Evolutionary conservation across 768 basidiomycete genomes (phyloP), one percentile per base, ranked within the genome.

Genomic region (Ramaria sp.): DNA sequence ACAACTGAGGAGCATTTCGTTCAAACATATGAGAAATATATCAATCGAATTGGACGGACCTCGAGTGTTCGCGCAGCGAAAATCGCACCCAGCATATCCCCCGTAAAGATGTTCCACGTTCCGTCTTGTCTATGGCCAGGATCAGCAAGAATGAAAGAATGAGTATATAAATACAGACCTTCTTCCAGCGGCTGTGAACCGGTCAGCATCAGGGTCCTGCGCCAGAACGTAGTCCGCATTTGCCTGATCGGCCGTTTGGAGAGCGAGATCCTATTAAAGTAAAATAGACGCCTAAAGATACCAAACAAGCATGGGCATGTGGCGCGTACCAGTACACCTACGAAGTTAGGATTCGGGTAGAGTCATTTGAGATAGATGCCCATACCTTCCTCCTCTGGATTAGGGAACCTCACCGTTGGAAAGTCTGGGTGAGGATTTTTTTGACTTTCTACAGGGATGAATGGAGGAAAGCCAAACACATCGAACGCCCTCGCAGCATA

Each of bases 141-240:
- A 48, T 52, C 56, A 27, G 18, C 10, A 22, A 28, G 25, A n/a
- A 47, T 41, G 28, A 56, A n/a, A 16, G 37, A 18, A 15, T 22
- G 32, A 13, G 8, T 9, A 34, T 34, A 34, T 9, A 13, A 34
- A 34, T 48, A 41, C 70, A 58, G 60, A 84, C 86, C 70, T 63
- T 66, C 73, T 79, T 65, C 90, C 83, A 30, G 83, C 88, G 22
- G 85, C 86, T 9, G 81, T 74, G 63, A 93, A 92, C 34, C 87
- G 71, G 67, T 93, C 91, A 3, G 85, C 78, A 62, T 94, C 91
- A 0, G 91, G 92, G 66, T 93, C 92, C 64, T 94, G 90, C 2
- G 92, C 89, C 16, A 94, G 70, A 1, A 94, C 81, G 63, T 90
- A 83, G 22, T 66, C 64, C 3, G 78, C 79, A 0, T 71, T 73